Percentiles rank a stretch among this genome's conserved stretches.
phyloP scores from a whole-genome alignment of 768 basidiomycete genomes.

The Phaeotremella fagi region DNA sequence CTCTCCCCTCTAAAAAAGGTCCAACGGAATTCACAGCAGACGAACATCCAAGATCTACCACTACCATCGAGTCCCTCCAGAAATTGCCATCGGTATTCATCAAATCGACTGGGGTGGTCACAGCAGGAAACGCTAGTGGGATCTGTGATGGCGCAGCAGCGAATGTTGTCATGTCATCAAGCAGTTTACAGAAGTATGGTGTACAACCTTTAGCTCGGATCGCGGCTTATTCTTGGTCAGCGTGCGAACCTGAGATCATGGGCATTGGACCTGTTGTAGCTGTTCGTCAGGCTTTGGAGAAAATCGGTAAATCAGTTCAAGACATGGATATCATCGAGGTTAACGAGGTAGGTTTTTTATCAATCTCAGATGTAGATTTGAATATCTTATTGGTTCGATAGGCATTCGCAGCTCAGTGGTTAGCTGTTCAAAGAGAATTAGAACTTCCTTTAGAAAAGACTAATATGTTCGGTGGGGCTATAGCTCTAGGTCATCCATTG shows the following conservation, averaged over 20 bases:
- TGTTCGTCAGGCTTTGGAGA: conserved; percentile 28
- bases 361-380: neutral
- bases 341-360: conserved; percentile 38
- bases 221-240: conserved; percentile 49
- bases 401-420: conserved; percentile 51
- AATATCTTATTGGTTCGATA: too few relatives aligned
- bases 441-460: conserved; percentile 44
- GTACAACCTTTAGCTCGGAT: conserved; percentile 49
- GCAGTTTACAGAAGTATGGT: conserved; percentile 40
- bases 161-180: conserved; percentile 50
- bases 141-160: conserved; percentile 51
- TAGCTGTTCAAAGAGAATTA: conserved; percentile 49
- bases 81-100: conserved; percentile 48
- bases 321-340: conserved; percentile 50
- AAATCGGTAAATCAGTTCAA: conserved; percentile 36
- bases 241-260: conserved; percentile 51
- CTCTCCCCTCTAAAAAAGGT: conserved; percentile 36
- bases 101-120: conserved; percentile 47
- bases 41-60: conserved; percentile 49
- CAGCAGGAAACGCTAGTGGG: conserved; percentile 49
- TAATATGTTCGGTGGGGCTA: conserved; percentile 48
- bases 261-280: conserved; percentile 50
- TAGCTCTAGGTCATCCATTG: conserved; percentile 44
- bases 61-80: conserved; percentile 43
- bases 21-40: conserved; percentile 36